Evolutionary conservation across 768 basidiomycete genomes (phyloP).

Genomic region (Daedalea quercina): DNA sequence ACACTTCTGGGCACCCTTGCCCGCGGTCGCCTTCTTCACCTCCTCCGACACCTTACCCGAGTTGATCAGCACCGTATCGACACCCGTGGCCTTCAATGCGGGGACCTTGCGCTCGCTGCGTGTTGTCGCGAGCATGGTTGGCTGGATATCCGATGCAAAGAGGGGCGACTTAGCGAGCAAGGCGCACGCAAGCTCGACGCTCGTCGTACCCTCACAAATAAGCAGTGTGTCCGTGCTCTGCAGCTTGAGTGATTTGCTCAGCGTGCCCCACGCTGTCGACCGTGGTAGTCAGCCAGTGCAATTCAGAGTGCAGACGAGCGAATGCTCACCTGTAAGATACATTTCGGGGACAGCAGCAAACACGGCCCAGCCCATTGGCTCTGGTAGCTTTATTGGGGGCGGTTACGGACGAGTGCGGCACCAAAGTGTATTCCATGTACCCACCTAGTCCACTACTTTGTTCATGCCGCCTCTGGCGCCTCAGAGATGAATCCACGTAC

Average conservation of each 20-base stretch:
- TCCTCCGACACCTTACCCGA: background rate
- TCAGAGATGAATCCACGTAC: background rate
- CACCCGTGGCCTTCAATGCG: constrained; percentile 1
- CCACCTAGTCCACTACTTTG: background rate
- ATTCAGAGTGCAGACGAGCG: background rate
- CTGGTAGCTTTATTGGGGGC: background rate
- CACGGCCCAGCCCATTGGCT: background rate
- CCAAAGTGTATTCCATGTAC: background rate
- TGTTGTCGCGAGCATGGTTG: background rate
- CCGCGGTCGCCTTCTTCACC: constrained; percentile 1
- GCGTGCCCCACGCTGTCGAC: constrained; percentile 1
- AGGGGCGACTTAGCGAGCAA: constrained; percentile 1
- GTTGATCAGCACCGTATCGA: background rate
- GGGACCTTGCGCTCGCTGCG: background rate
- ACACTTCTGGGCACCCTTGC: background rate
- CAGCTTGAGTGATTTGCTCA: background rate
- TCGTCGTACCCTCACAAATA: constrained; percentile 1
- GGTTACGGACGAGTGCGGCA: constrained; percentile 1
- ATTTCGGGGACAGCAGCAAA: constrained; percentile 2
- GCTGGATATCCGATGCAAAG: background rate
- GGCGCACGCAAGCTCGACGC: constrained; percentile 2
- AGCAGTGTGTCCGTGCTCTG: constrained; percentile 1
- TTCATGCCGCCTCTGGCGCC: background rate
- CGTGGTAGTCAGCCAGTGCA: background rate
- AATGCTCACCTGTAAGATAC: background rate